phyloP scores from a whole-genome alignment of 2,329 filamentous ascomycete genomes.

The Rhinocladiella similis region DNA sequence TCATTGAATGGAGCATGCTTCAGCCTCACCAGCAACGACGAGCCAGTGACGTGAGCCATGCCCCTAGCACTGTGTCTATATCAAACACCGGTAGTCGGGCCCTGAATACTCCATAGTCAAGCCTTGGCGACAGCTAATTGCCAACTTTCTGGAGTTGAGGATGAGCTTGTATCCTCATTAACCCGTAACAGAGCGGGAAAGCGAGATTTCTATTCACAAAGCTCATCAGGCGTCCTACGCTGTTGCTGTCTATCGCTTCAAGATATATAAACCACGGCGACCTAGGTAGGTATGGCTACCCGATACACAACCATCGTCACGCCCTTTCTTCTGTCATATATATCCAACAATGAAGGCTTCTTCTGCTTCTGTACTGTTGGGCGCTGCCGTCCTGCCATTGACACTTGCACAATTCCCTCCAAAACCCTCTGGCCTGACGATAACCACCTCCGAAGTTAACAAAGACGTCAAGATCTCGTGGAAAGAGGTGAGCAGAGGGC shows the following conservation, averaged over 20 bases:
- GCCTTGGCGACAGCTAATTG: not conserved
- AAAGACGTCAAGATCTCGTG: slow-evolving; percentile 42
- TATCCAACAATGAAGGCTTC: not conserved
- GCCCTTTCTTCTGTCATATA: not conserved
- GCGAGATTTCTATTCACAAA: not conserved
- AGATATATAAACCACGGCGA: not conserved
- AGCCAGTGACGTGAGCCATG: not conserved
- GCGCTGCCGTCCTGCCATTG: not conserved
- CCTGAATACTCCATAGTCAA: not conserved
- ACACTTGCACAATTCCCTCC: slow-evolving; percentile 16
- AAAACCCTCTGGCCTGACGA: slow-evolving; percentile 10
- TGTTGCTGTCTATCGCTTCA: not conserved
- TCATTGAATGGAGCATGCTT: not conserved
- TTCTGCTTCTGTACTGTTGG: not conserved
- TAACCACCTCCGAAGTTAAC: slow-evolving; percentile 12
- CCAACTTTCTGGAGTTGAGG: not conserved
- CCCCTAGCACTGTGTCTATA: not conserved
- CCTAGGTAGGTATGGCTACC: not conserved
- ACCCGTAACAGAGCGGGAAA: not conserved
- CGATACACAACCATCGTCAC: not conserved
- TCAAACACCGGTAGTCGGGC: not conserved
- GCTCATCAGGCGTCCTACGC: not conserved
- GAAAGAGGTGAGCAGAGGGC: slow-evolving; percentile 40
- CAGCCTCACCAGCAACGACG: not conserved
- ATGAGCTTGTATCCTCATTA: not conserved